Base-by-base conservation (phyloP, 2,329 filamentous ascomycete species). In the Eutypella sp. region DNA sequence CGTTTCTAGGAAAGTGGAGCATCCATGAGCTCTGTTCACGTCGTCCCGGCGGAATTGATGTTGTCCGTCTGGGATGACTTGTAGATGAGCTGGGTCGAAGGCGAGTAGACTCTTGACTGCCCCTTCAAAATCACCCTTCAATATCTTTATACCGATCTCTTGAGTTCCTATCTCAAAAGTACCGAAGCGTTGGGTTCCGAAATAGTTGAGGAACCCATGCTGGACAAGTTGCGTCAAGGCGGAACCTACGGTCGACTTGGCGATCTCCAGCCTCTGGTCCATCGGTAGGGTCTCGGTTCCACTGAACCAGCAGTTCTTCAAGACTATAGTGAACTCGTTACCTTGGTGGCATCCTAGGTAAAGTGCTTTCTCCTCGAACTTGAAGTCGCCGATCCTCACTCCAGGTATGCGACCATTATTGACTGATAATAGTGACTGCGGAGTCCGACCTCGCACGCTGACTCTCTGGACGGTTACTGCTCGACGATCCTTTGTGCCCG, bases 191-290 rank as follows among this genome's bases (percentile, higher is more conserved):
- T 99, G 93, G n/a, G 97, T 81, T 8, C 93, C 93, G 61, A 91
- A 99, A 70, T 97, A 99, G 68, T 99, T 99, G 67, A 99, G 84
- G 73, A 95, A 99, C 3, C 93, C 93, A 38, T 84, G 78, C 37
- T 81, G 69, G 45, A 77, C 73, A 54, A 97, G 80, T 51, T 84
- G 80, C 36, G 77, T 71, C 42, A 96, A 70, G 1, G 88, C 75
- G 50, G 73, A 60, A 50, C 75, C 61, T 50, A 89, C 71, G 25
- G 79, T 70, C 5, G 72, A 62, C 61, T 71, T 67, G 43, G 64
- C 70, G 59, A 63, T 67, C 56, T 63, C 67, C 53, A 67, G 64
- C 45, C 61, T 74, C 13, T 74, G 65, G 46, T 74, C 73, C 9
- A 82, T 72, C 31, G 76, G 65, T 42, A 69, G 57, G n/a, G 58